Evolutionary conservation across 1,139 yeast genomes (phyloP).

Genomic region (Taphrina betulina): DNA sequence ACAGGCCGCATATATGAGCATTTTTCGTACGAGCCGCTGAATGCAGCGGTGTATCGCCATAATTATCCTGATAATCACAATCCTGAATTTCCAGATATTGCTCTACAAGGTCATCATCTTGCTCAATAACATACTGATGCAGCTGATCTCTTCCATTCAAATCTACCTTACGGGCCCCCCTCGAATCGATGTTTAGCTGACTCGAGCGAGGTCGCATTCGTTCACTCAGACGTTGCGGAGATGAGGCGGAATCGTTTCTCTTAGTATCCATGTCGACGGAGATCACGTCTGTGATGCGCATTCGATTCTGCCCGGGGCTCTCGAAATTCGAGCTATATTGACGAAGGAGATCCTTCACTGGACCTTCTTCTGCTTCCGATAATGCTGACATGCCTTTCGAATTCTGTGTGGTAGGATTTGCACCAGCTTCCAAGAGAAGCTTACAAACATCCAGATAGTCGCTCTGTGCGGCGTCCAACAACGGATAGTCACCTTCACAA

Average conservation of each 20-base stretch:
- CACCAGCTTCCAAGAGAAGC: conserved; percentile 27
- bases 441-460: conserved; percentile 15
- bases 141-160: conserved; percentile 23
- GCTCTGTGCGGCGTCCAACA: conserved; percentile 28
- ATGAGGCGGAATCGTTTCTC: not conserved
- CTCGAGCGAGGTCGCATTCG: conserved; percentile 9
- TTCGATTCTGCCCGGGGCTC: conserved; percentile 28
- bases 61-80: conserved; percentile 19
- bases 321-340: conserved; percentile 13
- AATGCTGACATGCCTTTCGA: conserved; percentile 27
- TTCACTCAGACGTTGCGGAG: conserved; percentile 27
- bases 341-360: conserved; percentile 21
- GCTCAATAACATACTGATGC: conserved; percentile 21
- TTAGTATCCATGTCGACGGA: not conserved
- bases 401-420: conserved; percentile 26
- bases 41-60: conserved; percentile 26
- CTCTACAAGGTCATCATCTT: conserved; percentile 27
- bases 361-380: conserved; percentile 29
- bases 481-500: conserved; percentile 30
- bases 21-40: conserved; percentile 24
- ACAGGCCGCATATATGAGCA: conserved; percentile 23
- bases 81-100: conserved; percentile 26
- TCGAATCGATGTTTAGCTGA: conserved; percentile 14
- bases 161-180: conserved; percentile 26
- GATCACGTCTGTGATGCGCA: conserved; percentile 23